phyloP scores from a whole-genome alignment of 306 rosid species.

The Fagus sylvatica region DNA sequence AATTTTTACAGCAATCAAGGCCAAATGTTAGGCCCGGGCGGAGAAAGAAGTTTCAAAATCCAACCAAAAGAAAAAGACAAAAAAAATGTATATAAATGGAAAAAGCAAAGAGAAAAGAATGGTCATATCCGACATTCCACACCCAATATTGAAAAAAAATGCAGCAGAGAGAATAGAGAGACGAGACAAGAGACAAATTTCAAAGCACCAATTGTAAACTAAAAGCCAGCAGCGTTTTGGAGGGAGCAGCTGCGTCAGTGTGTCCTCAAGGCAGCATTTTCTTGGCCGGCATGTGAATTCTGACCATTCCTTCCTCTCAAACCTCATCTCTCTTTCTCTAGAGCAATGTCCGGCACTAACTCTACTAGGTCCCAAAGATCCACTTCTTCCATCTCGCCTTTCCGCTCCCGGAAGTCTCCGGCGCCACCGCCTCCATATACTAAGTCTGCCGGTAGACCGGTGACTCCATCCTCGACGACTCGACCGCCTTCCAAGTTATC shows the following conservation, averaged over 20 bases:
- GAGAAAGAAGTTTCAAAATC: too few species aligned
- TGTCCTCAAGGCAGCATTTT: conserved; percentile 13
- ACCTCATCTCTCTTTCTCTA: conserved; percentile 6
- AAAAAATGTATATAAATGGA: too few species aligned
- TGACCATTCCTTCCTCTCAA: conserved; percentile 4
- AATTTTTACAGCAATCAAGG: too few species aligned
- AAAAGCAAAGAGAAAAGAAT: not conserved
- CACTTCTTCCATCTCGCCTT: conserved; percentile 53
- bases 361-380: conserved; percentile 53
- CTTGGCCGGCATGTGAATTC: conserved; percentile 49
- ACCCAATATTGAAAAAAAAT: not conserved
- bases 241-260: conserved; percentile 36
- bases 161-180: not conserved
- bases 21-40: too few species aligned
- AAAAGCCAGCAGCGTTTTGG: conserved; percentile 44
- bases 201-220: conserved; percentile 17
- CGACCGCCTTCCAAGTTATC: conserved; percentile 45
- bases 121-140: conserved; percentile 17
- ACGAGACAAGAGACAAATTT: not conserved
- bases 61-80: not conserved
- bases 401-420: conserved; percentile 61
- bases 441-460: conserved; percentile 45
- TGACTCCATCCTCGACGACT: conserved; percentile 58
- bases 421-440: conserved; percentile 15
- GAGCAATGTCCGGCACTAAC: conserved; percentile 48